A percentile compares a stretch with the other conserved stretches of the same genome.
Conservation (phyloP, 805 yeast genomes). For the Candida vaughaniae region DNA sequence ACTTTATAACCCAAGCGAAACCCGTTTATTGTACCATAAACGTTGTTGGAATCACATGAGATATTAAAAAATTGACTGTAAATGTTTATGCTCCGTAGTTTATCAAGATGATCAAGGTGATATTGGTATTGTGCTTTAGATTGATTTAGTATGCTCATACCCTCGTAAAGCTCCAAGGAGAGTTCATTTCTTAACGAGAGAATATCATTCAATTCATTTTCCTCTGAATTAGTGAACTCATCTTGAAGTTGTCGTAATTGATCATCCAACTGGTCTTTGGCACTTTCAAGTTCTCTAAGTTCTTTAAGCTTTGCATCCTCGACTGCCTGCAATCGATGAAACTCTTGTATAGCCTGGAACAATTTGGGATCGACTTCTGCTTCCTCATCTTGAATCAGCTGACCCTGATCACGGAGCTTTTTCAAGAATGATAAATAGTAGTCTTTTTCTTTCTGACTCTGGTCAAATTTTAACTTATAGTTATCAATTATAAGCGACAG, state of each 20-base stretch:
- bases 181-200: slow-evolving; percentile 52
- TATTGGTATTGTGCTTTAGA: slow-evolving; percentile 61
- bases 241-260: slow-evolving; percentile 47
- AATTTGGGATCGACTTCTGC: slow-evolving; percentile 37
- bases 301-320: slow-evolving; percentile 35
- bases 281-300: slow-evolving; percentile 38
- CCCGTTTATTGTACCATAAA: slow-evolving; percentile 85
- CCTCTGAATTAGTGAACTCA: slow-evolving; percentile 34
- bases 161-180: slow-evolving; percentile 51
- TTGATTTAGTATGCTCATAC: slow-evolving; percentile 57
- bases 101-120: slow-evolving; percentile 65
- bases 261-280: slow-evolving; percentile 44
- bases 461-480: slow-evolving; percentile 68
- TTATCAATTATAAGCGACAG: slow-evolving; percentile 63
- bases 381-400: slow-evolving; percentile 9
- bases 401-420: slow-evolving; percentile 48
- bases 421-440: slow-evolving; percentile 70
- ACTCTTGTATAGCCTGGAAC: slow-evolving; percentile 44
- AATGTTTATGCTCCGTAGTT: slow-evolving; percentile 72
- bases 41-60: slow-evolving; percentile 64
- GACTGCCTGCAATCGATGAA: slow-evolving; percentile 38
- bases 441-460: slow-evolving; percentile 73
- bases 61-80: slow-evolving; percentile 82
- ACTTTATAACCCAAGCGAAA: slow-evolving; percentile 75
- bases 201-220: slow-evolving; percentile 45